Percentiles rank a stretch among this genome's conserved stretches.
These are phyloP conservation scores for Phytophthora melonis DNA, from an alignment of 352 stramenopile genomes.

Conservation along the genomic window DNA sequence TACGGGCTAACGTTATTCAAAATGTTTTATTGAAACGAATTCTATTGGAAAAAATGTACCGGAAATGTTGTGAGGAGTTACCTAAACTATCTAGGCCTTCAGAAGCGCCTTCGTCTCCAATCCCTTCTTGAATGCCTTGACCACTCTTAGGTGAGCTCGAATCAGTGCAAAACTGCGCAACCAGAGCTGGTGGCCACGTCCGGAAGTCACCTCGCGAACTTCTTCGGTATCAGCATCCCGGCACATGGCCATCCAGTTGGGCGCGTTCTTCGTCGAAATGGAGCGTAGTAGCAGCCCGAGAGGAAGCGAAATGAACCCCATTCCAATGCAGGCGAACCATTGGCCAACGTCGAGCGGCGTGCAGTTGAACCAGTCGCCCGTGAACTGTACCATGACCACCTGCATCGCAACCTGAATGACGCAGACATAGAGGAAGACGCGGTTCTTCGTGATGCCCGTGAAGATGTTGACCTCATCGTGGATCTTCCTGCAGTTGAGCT, in stretches of 20 bases:
- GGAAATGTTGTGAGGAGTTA: background rate
- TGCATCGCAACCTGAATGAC: slow-evolving; percentile 91
- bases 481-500: slow-evolving; percentile 81
- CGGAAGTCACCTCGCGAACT: slow-evolving; percentile 33
- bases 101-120: slow-evolving; percentile 44
- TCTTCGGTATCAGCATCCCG: slow-evolving; percentile 53
- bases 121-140: slow-evolving; percentile 72
- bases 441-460: slow-evolving; percentile 89
- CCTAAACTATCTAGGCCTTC: slow-evolving; percentile 23
- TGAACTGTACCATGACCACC: slow-evolving; percentile 94
- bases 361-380: slow-evolving; percentile 73
- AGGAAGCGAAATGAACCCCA: slow-evolving; percentile 58
- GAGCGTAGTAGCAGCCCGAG: slow-evolving; percentile 57
- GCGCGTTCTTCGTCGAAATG: slow-evolving; percentile 64
- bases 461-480: slow-evolving; percentile 97
- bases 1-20: too few species aligned
- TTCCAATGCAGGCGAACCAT: slow-evolving; percentile 66
- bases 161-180: slow-evolving; percentile 53
- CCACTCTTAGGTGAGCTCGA: slow-evolving; percentile 65
- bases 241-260: slow-evolving; percentile 64
- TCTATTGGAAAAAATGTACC: too few species aligned
- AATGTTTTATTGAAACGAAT: too few species aligned
- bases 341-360: slow-evolving; percentile 47
- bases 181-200: slow-evolving; percentile 56
- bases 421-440: slow-evolving; percentile 92